Conservation (phyloP, 345 rosid species). For the Bretschneidera sinensis region DNA sequence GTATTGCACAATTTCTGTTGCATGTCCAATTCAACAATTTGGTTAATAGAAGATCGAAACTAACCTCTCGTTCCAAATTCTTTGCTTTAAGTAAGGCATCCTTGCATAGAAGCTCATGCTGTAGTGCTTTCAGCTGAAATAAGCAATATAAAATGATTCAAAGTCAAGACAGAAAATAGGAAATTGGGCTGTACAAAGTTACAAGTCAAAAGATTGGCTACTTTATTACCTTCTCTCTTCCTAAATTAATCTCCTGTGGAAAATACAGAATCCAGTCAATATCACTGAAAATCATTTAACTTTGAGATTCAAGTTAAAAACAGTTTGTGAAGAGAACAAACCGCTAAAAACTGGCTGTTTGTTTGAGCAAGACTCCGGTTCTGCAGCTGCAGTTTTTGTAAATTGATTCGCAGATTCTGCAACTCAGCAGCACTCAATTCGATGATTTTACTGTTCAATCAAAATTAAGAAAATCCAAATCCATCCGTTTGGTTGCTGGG, state of each 20-base stretch:
- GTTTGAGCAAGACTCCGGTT: conserved; percentile 62
- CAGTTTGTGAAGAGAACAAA: conserved; percentile 21
- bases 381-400: conserved; percentile 52
- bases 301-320: background rate
- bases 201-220: background rate
- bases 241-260: conserved; percentile 53
- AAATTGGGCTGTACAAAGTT: no score
- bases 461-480: conserved; percentile 27
- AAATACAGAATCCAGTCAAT: conserved; percentile 6
- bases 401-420: conserved; percentile 35
- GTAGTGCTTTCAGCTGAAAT: conserved; percentile 46
- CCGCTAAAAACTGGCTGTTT: conserved; percentile 54
- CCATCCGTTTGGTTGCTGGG: no score
- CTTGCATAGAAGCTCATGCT: conserved; percentile 56
- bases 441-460: conserved; percentile 41
- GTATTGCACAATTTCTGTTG: no score
- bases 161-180: no score
- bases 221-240: conserved; percentile 45
- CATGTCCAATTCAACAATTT: no score
- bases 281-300: background rate
- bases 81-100: conserved; percentile 46
- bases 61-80: conserved; percentile 25
- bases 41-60: background rate
- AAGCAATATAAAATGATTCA: background rate
- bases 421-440: conserved; percentile 48